Percentiles rank a stretch among this genome's conserved stretches.
phyloP scores from a whole-genome alignment of 352 stramenopile species.

The Phytophthora meadii region DNA sequence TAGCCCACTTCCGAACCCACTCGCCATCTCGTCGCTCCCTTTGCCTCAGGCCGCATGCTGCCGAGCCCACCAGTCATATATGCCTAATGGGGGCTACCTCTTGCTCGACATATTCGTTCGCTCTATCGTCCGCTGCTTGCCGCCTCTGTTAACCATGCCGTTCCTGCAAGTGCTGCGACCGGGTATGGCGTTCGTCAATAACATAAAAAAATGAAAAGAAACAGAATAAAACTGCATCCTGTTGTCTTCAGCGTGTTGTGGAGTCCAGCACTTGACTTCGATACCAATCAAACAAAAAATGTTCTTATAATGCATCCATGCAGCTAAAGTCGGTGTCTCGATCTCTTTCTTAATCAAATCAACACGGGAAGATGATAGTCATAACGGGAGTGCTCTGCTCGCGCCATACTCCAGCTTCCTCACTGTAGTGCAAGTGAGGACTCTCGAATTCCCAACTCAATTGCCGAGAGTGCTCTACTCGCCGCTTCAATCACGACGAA shows the following conservation, averaged over 20 bases:
- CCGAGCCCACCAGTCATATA: neutral
- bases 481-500: slow-evolving; percentile 55
- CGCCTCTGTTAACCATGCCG: slow-evolving; percentile 5
- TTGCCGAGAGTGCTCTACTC: slow-evolving; percentile 1
- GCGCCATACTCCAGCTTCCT: slow-evolving; percentile 16
- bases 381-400: slow-evolving; percentile 4
- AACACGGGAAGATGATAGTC: slow-evolving; percentile 15
- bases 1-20: slow-evolving; percentile 38
- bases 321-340: slow-evolving; percentile 9
- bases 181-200: slow-evolving; percentile 14
- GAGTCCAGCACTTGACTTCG: too few relatives aligned
- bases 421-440: slow-evolving; percentile 6
- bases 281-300: neutral
- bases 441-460: slow-evolving; percentile 14
- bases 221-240: neutral
- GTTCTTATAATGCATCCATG: slow-evolving; percentile 20
- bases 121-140: slow-evolving; percentile 20
- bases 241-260: neutral
- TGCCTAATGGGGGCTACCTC: neutral
- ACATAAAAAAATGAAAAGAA: slow-evolving; percentile 17
- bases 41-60: slow-evolving; percentile 11
- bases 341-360: slow-evolving; percentile 22
- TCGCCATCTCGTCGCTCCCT: slow-evolving; percentile 20
- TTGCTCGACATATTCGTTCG: slow-evolving; percentile 25
- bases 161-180: slow-evolving; percentile 10